Evolutionary conservation across 2,329 filamentous ascomycete species (phyloP), one percentile per base, ranked within the genome.

Genomic region (Diaporthe australafricana): DNA sequence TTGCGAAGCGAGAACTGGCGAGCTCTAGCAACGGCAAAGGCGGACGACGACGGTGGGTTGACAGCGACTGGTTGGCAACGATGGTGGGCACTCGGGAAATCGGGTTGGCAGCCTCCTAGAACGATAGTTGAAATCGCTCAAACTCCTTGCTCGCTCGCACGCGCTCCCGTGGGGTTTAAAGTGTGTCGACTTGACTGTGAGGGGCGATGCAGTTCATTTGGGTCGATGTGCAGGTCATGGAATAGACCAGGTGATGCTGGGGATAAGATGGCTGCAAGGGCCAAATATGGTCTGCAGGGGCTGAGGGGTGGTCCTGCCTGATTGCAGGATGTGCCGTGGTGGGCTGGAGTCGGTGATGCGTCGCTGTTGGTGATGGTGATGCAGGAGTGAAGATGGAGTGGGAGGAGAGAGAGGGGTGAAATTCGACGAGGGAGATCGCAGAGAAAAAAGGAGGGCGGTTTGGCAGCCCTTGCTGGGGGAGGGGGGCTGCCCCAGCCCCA

Each of bases 91-190:
- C 53, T 78, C 77, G 80, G 78, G 79, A 75, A 77, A 77, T 76
- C 74, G 73, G 71, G 74, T 75, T 76, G 68, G 72, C 76, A 75
- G 79, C 80, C 79, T 82, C 80, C 79, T 83, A 85, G 85, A 83
- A 85, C 84, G 87, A 89, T 88, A 83, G 86, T 89, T 89, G 88
- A 89, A 85, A 88, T 88, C 86, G 86, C 82, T 83, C 45, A 80
- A 75, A 83, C 57, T 62, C 62, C 45, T 53, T 84, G 81, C 87
- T 89, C 87, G 83, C 87, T 89, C 87, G 86, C 87, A 84, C 87
- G 86, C 87, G 85, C 86, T 90, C 88, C 88, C 90, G 89, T 91
- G 86, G 86, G 87, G 83, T 89, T 92, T 89, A 92, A 91, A 92
- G 90, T 87, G 89, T 91, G 89, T 87, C 88, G 86, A 84, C 84